Conservation (phyloP, 495 filamentous ascomycete genomes). For the Talaromyces liani region DNA sequence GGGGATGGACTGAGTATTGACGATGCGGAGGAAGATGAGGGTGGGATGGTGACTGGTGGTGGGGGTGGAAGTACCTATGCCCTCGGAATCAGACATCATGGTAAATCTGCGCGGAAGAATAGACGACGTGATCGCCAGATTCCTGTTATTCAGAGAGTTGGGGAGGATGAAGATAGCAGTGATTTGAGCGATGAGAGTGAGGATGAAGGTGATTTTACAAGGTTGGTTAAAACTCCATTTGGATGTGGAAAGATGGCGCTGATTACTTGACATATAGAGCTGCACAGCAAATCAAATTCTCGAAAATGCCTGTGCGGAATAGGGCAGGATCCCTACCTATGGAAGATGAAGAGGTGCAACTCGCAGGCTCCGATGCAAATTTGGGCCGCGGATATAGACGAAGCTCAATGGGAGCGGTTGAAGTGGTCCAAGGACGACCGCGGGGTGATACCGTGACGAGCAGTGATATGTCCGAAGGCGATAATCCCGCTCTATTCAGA, state of each 20-base stretch:
- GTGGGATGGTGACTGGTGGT: conserved; percentile 70
- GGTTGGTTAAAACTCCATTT: conserved; percentile 19
- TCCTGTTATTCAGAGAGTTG: conserved; percentile 49
- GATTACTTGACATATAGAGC: conserved; percentile 31
- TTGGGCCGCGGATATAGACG: conserved; percentile 47
- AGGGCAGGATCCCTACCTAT: conserved; percentile 85
- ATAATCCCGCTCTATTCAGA: conserved; percentile 62
- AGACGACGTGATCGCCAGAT: conserved; percentile 33
- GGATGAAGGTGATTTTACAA: conserved; percentile 62
- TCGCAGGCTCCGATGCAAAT: conserved; percentile 45
- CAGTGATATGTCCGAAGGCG: conserved; percentile 87
- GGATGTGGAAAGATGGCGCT: not conserved
- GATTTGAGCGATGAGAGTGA: conserved; percentile 96
- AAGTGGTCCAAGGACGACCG: conserved; percentile 64
- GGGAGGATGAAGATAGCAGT: conserved; percentile 94
- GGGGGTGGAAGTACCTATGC: conserved; percentile 67
- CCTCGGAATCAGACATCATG: conserved; percentile 55
- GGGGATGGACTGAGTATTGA: conserved; percentile 30
- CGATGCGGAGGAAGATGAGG: conserved; percentile 75
- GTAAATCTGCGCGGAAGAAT: conserved; percentile 39
- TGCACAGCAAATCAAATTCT: conserved; percentile 83
- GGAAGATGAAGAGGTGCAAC: conserved; percentile 50
- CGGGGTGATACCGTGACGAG: conserved; percentile 84
- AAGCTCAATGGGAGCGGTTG: conserved; percentile 69
- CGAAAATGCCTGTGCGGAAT: conserved; percentile 84